Evolutionary conservation across 2,329 filamentous ascomycete genomes (phyloP), one percentile per base, ranked within the genome.

Genomic region (Hymenoscyphus salicellus): DNA sequence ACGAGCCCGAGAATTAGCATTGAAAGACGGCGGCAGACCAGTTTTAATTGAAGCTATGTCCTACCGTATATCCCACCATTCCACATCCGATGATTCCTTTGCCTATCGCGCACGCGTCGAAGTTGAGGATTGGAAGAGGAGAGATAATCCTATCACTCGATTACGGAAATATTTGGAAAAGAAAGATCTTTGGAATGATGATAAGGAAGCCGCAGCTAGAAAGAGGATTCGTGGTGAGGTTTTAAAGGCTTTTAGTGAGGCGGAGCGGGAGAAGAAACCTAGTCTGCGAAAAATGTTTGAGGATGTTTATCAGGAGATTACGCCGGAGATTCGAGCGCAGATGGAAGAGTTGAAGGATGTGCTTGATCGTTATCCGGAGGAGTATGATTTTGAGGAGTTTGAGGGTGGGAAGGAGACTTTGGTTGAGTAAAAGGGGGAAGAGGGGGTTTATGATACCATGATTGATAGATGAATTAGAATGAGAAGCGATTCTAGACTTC

Each of bases 51-150:
- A 99, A 79, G 93, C 93, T 63, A 96, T 99, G 91, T 94, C 91
- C 28, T 99, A 99, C 79, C 92, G 95, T n/a, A 93, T 98, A 55
- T 94, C 91, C 6, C 93, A 99, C 76, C 95, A 99, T 80, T 97
- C 92, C 78, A 99, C 95, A 0, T 95, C 91, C 0, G 95, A 99
- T 75, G 95, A 99, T 78, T 95, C 91, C 30, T 99, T 97, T 74
- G 95, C 95, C 0, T 99, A 99, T 79, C 90, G 95, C 8, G 93
- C 93, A 1, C 87, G 90, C 30, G 88, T 97, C 0, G 95, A 99
- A 75, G 95, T 99, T 7, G 91, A 97, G 75, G 92, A 96, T 75
- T 97, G 93, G 93, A 96, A 96, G 77, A 77, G 92, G 0, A 83
- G 93, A 14, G 93, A 97, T 74, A 97, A 97, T 73, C 93, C 93